Conservation (phyloP, 2,329 filamentous ascomycete species). For the Sporothrix phasma region DNA sequence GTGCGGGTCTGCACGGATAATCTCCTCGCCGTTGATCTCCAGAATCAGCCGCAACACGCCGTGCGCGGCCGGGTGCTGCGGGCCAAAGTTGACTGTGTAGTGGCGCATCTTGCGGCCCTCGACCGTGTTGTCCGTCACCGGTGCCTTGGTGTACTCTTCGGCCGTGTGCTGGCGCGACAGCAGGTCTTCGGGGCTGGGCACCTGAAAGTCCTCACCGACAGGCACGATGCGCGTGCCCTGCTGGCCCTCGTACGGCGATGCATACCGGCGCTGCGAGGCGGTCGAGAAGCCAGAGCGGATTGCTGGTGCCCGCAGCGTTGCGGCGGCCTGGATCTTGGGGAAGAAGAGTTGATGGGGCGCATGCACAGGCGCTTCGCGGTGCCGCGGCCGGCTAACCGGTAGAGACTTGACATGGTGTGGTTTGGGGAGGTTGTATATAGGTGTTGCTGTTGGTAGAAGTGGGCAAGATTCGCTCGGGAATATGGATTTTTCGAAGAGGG, state of each 20-base stretch:
- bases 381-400: slow-evolving; percentile 61
- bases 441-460: not conserved
- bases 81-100: slow-evolving; percentile 99
- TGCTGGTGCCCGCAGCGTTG: slow-evolving; percentile 13
- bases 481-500: not conserved
- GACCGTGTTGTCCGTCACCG: slow-evolving; percentile 39
- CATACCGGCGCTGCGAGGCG: slow-evolving; percentile 52
- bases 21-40: slow-evolving; percentile 95
- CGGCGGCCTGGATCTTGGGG: slow-evolving; percentile 6
- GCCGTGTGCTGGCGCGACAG: slow-evolving; percentile 13
- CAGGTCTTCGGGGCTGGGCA: slow-evolving; percentile 36
- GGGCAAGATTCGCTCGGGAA: not conserved
- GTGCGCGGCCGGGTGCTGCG: slow-evolving; percentile 96
- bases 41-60: slow-evolving; percentile 95
- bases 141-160: slow-evolving; percentile 33
- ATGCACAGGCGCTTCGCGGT: slow-evolving; percentile 55
- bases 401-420: slow-evolving; percentile 53
- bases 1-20: slow-evolving; percentile 91
- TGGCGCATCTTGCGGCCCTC: slow-evolving; percentile 80
- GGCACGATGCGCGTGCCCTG: slow-evolving; percentile 55
- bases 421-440: not conserved
- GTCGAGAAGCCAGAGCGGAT: slow-evolving; percentile 54
- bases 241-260: slow-evolving; percentile 41
- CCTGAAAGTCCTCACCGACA: slow-evolving; percentile 53
- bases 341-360: slow-evolving; percentile 28